A percentile compares a stretch with the other conserved stretches of the same genome.
phyloP scores from a whole-genome alignment of 192 early-diverging fungal species.

The Podila horticola region DNA sequence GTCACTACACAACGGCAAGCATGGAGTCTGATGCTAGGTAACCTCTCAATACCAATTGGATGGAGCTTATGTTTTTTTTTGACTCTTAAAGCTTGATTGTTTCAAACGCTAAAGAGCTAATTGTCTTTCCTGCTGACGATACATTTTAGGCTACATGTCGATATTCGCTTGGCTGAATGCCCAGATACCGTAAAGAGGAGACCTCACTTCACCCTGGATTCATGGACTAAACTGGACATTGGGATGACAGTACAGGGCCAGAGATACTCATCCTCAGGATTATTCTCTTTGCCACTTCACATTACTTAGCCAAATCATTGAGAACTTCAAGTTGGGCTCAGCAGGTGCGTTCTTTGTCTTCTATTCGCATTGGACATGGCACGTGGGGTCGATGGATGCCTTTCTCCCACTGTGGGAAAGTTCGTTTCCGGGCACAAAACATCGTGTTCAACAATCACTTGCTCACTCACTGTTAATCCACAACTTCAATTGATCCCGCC shows the following conservation, averaged over 20 bases:
- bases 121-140: not conserved
- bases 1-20: slow-evolving; percentile 52
- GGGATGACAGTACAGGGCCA: not conserved
- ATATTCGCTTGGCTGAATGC: slow-evolving; percentile 79
- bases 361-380: too few relatives aligned
- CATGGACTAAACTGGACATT: not conserved
- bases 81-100: not conserved
- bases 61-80: not conserved
- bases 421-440: too few relatives aligned
- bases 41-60: not conserved
- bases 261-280: not conserved
- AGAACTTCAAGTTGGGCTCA: slow-evolving; percentile 62
- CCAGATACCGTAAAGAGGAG: slow-evolving; percentile 69
- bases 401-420: not conserved
- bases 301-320: slow-evolving; percentile 54
- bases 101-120: not conserved
- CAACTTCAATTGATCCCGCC: not conserved
- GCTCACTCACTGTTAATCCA: not conserved
- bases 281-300: not conserved
- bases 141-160: slow-evolving; percentile 61
- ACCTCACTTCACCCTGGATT: not conserved
- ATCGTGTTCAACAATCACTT: not conserved
- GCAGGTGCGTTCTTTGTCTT: slow-evolving; percentile 27
- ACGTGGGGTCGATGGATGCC: not conserved
- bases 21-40: slow-evolving; percentile 53